Evolutionary conservation across 2,329 filamentous ascomycete genomes (phyloP), one percentile per base, ranked within the genome.

Genomic region (Pleoardoris graminearum): DNA sequence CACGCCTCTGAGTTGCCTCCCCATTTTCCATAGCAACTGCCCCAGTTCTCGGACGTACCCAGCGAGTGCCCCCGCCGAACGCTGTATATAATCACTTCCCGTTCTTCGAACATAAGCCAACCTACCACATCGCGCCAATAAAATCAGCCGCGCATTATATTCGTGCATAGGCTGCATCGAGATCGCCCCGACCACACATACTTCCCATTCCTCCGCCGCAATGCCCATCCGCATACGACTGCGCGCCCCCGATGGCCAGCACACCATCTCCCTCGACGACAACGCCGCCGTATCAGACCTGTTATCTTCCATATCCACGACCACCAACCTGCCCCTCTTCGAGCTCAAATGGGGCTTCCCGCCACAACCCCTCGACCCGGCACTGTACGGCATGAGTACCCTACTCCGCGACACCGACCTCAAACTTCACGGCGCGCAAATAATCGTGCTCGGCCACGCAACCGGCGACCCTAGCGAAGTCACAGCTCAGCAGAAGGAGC

Each of bases 341-440:
- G 83, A 88, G 37, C 77, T 96, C 57, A 96, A 94, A 78, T 90
- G 88, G 74, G 91, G 91, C 30, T 96, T 89, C 64, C 93, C 93
- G 0, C 86, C 90, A 21, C 85, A 87, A 66, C 78, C 84, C 0
- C 80, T 97, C 14, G 79, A 85, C 30, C 76, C 87, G 8, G 79
- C 82, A 32, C 69, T 76, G 35, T 80, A 81, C 25, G 78, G 83
- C 52, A 70, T 74, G 59, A 66, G 70, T 27, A 81, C 75, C 57
- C 76, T 65, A 57, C 81, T 83, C 63, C 78, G 69, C 25, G 80
- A 85, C 48, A 78, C 85, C 1, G 83, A 81, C 7, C 71, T 87
- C 48, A 84, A 83, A 46, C 76, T 90, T 19, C 80, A 89, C 64
- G 86, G 86, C 35, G 85, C 89, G 59, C 85, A 88, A 65, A 79